Conservation (phyloP, 164 flowering plant species). For the Magnolia changhungtana region DNA sequence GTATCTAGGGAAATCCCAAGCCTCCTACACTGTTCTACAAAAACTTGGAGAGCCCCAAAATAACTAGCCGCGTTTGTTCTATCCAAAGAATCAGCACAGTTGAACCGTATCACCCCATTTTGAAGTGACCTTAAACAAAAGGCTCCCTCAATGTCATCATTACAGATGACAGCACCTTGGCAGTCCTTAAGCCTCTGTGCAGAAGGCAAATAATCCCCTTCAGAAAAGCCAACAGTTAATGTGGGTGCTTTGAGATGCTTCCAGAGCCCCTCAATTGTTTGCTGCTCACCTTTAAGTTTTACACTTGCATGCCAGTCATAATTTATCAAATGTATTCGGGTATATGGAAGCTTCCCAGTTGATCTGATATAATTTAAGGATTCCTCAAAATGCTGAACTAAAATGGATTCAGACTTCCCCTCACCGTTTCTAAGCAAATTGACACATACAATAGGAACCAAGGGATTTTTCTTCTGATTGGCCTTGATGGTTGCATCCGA, state of each 20-base stretch:
- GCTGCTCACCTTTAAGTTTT: slow-evolving; percentile 85
- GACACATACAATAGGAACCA: slow-evolving; percentile 84
- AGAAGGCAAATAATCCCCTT: slow-evolving; percentile 84
- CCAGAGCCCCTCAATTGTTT: slow-evolving; percentile 97
- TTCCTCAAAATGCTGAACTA: slow-evolving; percentile 96
- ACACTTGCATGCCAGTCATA: slow-evolving; percentile 98
- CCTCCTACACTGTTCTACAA: slow-evolving; percentile 90
- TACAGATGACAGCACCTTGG: slow-evolving; percentile 73
- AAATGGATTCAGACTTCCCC: slow-evolving; percentile 86
- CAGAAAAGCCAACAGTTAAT: slow-evolving; percentile 63
- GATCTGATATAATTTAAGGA: slow-evolving; percentile 67
- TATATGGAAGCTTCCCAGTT: slow-evolving; percentile 61
- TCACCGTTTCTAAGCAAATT: slow-evolving; percentile 88
- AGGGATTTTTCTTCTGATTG: slow-evolving; percentile 53
- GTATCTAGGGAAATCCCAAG: slow-evolving; percentile 86
- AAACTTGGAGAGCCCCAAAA: slow-evolving; percentile 92
- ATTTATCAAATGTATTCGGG: slow-evolving; percentile 74
- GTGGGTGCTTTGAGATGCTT: slow-evolving; percentile 76
- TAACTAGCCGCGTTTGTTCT: slow-evolving; percentile 98
- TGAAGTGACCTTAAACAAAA: slow-evolving; percentile 90
- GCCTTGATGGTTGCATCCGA: slow-evolving; percentile 39
- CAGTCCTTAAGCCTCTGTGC: slow-evolving; percentile 66
- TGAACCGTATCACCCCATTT: slow-evolving; percentile 94
- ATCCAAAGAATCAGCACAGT: slow-evolving; percentile 98
- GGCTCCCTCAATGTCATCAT: slow-evolving; percentile 67